Base-by-base conservation (phyloP, 495 filamentous ascomycete genomes). In the Parachaetomium inaequale region DNA sequence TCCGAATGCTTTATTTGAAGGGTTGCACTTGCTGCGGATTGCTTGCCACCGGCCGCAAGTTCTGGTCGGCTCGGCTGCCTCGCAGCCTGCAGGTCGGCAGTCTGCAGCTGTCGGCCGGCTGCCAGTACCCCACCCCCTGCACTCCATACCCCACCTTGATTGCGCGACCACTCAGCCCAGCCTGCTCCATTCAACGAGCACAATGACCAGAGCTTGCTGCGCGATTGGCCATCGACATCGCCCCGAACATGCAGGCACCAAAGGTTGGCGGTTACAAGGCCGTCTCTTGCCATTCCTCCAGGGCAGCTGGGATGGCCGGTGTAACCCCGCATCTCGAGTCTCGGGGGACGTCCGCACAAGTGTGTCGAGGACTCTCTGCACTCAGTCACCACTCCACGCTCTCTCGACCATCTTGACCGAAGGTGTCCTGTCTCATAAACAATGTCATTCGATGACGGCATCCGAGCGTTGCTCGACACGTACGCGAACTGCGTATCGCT, bases 401-500 rank as follows among this genome's bases (percentile, higher is more conserved):
- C 36, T 5, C 4, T 15, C 17, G 14, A 17, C 36, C 36, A 17
- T 40, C 12, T n/a, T 12, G 17, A 15, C 36, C 14, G 36, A 40
- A 21, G 2, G 11, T 10, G 21, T 21, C 0, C 4, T 21, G 10
- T 14, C 21, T 26, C 23, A 17, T 43, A 3, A 42, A 32, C 12
- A 1, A 73, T 73, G 71, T 66, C 53, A 8, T 75, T 76, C 53
- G 60, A 64, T 51, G 66, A 69, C n/a, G 66, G 66, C 42, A 65
- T 76, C 31, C 42, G 38, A 23, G 55, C 72, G 21, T 58, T 76
- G 4, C 58, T 76, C 6, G 68, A 72, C 45, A 73, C 72, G 10
- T 76, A 76, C 46, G 69, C 72, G 5, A 74, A 72, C 40, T 76
- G 74, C 59, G 60, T 75, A 14, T 63, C 68, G 1, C 68, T 76